phyloP scores from a whole-genome alignment of 208 protist species.

The Trypanosoma avium region DNA sequence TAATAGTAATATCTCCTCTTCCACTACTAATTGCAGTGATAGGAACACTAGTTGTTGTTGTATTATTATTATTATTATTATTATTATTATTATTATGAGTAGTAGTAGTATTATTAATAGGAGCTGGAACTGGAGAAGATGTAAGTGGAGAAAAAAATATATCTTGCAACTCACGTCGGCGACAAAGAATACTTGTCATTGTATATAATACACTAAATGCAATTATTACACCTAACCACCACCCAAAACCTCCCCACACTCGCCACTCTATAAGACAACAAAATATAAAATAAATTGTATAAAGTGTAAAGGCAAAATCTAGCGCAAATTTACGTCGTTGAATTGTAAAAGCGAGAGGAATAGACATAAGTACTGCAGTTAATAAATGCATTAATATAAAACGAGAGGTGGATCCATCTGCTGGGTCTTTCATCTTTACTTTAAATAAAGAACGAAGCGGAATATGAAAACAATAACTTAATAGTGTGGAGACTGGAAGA shows the following conservation, averaged over 20 bases:
- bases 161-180: constrained; percentile 67
- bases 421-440: constrained; percentile 15
- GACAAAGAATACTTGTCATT: constrained; percentile 49
- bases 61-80: neutral
- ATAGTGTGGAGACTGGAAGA: neutral
- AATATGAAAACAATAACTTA: constrained; percentile 49
- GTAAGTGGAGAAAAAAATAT: constrained; percentile 34
- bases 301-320: constrained; percentile 81
- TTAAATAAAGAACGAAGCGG: constrained; percentile 55
- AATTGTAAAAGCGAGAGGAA: constrained; percentile 58
- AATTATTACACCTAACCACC: constrained; percentile 49
- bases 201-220: constrained; percentile 39
- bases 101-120: neutral
- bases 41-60: neutral
- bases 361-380: constrained; percentile 35
- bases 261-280: constrained; percentile 36
- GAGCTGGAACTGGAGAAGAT: no score
- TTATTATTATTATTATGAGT: neutral
- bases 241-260: constrained; percentile 40
- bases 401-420: constrained; percentile 20
- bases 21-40: neutral
- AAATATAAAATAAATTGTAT: constrained; percentile 61
- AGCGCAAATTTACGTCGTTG: constrained; percentile 80
- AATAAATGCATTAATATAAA: constrained; percentile 79
- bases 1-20: neutral